Conservation (phyloP, 2,329 filamentous ascomycete genomes). For the Exserohilum turcica region DNA sequence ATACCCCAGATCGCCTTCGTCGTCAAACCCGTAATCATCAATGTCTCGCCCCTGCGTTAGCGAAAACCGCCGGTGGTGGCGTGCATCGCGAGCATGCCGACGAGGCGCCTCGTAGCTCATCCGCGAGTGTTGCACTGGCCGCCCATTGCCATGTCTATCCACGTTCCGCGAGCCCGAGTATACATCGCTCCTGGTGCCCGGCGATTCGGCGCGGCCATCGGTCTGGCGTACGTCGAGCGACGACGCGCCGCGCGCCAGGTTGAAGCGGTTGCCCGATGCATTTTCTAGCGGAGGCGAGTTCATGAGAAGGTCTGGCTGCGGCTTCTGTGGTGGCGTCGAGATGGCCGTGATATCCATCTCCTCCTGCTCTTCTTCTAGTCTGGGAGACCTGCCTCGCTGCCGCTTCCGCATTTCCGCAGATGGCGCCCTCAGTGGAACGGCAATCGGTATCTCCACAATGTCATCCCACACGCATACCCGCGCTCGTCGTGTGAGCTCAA, state of each 20-base stretch:
- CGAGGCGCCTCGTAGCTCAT: conserved; percentile 52
- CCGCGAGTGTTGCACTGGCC: conserved; percentile 41
- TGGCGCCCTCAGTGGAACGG: conserved; percentile 83
- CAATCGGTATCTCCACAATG: conserved; percentile 91
- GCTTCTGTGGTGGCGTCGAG: conserved; percentile 59
- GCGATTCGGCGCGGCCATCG: conserved; percentile 34
- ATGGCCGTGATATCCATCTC: conserved; percentile 88
- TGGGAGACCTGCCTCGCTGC: conserved; percentile 43
- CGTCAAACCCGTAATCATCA: conserved; percentile 55
- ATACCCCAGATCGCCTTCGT: conserved; percentile 92
- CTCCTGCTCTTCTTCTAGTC: conserved; percentile 64
- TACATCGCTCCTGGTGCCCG: conserved; percentile 43
- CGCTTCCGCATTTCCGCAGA: conserved; percentile 82
- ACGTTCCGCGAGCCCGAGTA: conserved; percentile 32
- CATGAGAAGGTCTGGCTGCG: conserved; percentile 70
- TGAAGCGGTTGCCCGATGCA: conserved; percentile 53
- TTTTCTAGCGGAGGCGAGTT: conserved; percentile 58
- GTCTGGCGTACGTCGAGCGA: conserved; percentile 46
- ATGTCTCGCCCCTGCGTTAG: conserved; percentile 61
- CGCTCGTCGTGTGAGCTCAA: conserved; percentile 87
- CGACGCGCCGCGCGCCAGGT: conserved; percentile 54
- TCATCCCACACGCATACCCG: conserved; percentile 98
- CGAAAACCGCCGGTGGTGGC: conserved; percentile 51
- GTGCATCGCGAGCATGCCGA: conserved; percentile 34
- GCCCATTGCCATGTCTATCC: conserved; percentile 21